Base-by-base conservation (phyloP, 345 rosid genomes). In the Linum lewisii region DNA sequence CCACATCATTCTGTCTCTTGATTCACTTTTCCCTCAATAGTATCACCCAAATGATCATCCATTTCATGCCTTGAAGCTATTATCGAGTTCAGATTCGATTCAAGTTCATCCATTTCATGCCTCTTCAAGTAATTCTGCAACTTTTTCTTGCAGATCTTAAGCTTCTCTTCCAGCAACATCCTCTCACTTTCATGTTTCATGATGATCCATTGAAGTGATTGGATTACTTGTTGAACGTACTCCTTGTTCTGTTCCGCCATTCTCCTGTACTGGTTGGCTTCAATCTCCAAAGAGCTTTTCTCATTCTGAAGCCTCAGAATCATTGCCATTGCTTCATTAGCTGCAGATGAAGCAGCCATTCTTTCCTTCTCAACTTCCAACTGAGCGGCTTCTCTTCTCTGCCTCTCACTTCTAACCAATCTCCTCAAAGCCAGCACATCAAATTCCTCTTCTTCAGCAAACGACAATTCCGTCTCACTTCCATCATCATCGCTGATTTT, bases 321-420 rank as follows among this genome's bases (percentile, higher is more conserved):
- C 98, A 88, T 81, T 24, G 88, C 77, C 95, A 92, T 88, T 34
- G 98, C 84, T 70, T 86, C 96, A 19, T 79, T 76, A 0, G 87
- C 81, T 0, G 93, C 95, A 2, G 90, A 74, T 45, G 88, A 73
- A 53, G 96, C 70, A 0, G 96, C 93, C 64, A 63, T 29, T 72
- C 95, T 80, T 68, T 92, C 98, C 53, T 86, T 80, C 59, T 88
- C 93, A 8, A 84, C 79, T 63, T 92, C 98, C 42, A 26, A 44
- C 56, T 32, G 45, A 29, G 85, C 75, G 54, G 44, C 45, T 5
- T 71, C 64, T 6, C 80, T 76, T 64, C 82, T 74, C 37, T 47
- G 70, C 73, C 84, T 77, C 68, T 86, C 95, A 16, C 64, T 65
- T 70, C 78, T 84, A 10, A 88, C 89, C 69, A 84, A 67, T 67